Evolutionary conservation across 768 basidiomycete species (phyloP).

Genomic region (Pleurotus djamor): DNA sequence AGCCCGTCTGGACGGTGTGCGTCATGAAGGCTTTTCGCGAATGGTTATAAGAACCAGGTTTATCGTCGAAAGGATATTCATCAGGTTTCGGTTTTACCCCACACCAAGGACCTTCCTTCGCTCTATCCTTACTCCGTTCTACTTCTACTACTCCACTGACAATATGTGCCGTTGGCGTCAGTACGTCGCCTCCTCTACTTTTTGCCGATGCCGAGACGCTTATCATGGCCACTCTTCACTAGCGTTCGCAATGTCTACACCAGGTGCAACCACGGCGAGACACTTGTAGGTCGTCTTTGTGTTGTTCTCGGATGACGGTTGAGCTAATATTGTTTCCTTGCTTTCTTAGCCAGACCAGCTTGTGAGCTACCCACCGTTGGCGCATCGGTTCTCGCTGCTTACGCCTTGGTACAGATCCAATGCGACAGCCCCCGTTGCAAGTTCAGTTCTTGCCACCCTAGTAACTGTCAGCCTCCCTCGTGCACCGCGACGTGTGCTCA

Average conservation of each 20-base stretch:
- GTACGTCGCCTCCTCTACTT: slow-evolving; percentile 27
- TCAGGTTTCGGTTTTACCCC: background rate
- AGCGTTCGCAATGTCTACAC: slow-evolving; percentile 48
- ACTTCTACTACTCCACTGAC: slow-evolving; percentile 8
- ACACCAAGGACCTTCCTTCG: slow-evolving; percentile 1
- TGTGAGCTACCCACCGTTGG: slow-evolving; percentile 15
- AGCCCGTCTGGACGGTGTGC: background rate
- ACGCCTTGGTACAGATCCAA: slow-evolving; percentile 28
- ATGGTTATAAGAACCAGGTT: slow-evolving; percentile 13
- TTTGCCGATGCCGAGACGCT: background rate
- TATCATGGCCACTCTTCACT: background rate
- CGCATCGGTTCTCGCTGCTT: background rate
- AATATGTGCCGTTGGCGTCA: slow-evolving; percentile 55
- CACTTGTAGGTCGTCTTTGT: slow-evolving; percentile 28
- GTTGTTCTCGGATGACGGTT: background rate
- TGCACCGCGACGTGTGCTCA: slow-evolving; percentile 45
- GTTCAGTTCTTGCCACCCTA: slow-evolving; percentile 49
- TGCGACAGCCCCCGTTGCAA: slow-evolving; percentile 47
- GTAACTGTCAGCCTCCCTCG: slow-evolving; percentile 26
- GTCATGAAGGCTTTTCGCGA: background rate
- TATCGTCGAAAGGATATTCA: background rate
- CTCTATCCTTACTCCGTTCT: slow-evolving; percentile 9
- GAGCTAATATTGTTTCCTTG: background rate
- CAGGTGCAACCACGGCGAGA: slow-evolving; percentile 46
- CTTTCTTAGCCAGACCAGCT: slow-evolving; percentile 22